phyloP scores from a whole-genome alignment of 1,284 basidiomycete species.

The Fistulinella cinereoalba region DNA sequence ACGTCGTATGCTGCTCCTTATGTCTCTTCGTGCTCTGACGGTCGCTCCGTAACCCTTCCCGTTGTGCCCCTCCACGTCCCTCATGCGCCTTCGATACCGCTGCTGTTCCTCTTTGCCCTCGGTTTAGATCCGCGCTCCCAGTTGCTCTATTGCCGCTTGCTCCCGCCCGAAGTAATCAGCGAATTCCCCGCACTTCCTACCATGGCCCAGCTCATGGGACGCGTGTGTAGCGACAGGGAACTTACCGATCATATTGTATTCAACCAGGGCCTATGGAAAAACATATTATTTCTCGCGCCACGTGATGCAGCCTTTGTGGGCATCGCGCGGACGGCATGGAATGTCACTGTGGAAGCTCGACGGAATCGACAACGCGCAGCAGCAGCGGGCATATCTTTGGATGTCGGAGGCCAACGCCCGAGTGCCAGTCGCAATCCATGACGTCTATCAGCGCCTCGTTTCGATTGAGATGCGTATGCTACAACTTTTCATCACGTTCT shows the following conservation, averaged over 20 bases:
- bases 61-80: slow-evolving; percentile 33
- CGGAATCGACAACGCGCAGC: slow-evolving; percentile 26
- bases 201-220: slow-evolving; percentile 48
- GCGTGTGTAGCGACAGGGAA: slow-evolving; percentile 28
- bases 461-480: background rate
- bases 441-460: slow-evolving; percentile 15
- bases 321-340: slow-evolving; percentile 42
- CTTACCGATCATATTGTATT: slow-evolving; percentile 31
- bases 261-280: slow-evolving; percentile 46
- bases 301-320: slow-evolving; percentile 36
- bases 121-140: slow-evolving; percentile 33
- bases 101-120: slow-evolving; percentile 32
- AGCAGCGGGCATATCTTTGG: slow-evolving; percentile 11
- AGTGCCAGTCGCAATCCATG: slow-evolving; percentile 11
- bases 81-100: slow-evolving; percentile 33
- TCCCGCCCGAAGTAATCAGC: slow-evolving; percentile 40
- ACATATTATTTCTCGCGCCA: slow-evolving; percentile 40
- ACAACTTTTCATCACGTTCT: slow-evolving; percentile 17
- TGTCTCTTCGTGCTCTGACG: slow-evolving; percentile 7
- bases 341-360: slow-evolving; percentile 42
- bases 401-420: slow-evolving; percentile 6
- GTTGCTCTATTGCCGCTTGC: slow-evolving; percentile 38
- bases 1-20: slow-evolving; percentile 35
- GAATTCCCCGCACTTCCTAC: slow-evolving; percentile 52
- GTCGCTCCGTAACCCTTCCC: slow-evolving; percentile 29